A percentile compares a stretch with the other conserved stretches of the same genome.
phyloP scores from a whole-genome alignment of 2,329 filamentous ascomycete species.

The Metarhizium brunneum region DNA sequence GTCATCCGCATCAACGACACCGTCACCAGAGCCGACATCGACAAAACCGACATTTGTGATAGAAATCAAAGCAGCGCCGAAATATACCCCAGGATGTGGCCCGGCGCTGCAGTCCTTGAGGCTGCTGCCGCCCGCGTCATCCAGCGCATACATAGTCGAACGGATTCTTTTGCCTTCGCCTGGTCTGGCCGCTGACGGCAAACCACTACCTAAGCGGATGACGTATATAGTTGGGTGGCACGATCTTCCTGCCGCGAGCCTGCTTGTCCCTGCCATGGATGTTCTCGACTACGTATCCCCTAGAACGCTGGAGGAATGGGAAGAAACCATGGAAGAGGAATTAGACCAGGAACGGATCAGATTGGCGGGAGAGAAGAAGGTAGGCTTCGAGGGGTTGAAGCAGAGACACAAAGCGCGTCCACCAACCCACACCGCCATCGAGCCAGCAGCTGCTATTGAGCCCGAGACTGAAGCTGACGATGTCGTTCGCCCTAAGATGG shows the following conservation, averaged over 20 bases:
- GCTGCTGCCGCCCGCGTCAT: constrained; percentile 39
- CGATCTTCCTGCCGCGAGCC: constrained; percentile 39
- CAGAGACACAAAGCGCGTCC: constrained; percentile 17
- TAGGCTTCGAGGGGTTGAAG: constrained; percentile 2
- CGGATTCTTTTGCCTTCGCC: constrained; percentile 37
- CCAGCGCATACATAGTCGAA: constrained; percentile 47
- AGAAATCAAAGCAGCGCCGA: constrained; percentile 7
- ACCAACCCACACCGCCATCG: constrained; percentile 15
- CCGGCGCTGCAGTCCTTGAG: constrained; percentile 37
- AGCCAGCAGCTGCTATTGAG: constrained; percentile 17
- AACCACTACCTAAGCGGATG: constrained; percentile 32
- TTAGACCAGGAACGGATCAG: constrained; percentile 29
- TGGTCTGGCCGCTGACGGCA: constrained; percentile 22
- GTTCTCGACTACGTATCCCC: constrained; percentile 52
- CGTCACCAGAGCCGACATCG: background rate
- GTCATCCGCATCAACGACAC: background rate
- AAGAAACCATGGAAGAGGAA: constrained; percentile 34
- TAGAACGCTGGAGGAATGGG: constrained; percentile 46
- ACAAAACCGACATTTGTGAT: background rate
- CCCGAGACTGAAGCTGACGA: constrained; percentile 13
- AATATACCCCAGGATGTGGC: constrained; percentile 37
- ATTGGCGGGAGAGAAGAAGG: constrained; percentile 15
- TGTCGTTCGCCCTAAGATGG: constrained; percentile 15
- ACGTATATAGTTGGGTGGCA: constrained; percentile 47
- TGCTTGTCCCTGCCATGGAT: constrained; percentile 35